These are phyloP conservation scores for Lathyrus aphaca DNA, from an alignment of 306 rosid species.

Conservation along the genomic window DNA sequence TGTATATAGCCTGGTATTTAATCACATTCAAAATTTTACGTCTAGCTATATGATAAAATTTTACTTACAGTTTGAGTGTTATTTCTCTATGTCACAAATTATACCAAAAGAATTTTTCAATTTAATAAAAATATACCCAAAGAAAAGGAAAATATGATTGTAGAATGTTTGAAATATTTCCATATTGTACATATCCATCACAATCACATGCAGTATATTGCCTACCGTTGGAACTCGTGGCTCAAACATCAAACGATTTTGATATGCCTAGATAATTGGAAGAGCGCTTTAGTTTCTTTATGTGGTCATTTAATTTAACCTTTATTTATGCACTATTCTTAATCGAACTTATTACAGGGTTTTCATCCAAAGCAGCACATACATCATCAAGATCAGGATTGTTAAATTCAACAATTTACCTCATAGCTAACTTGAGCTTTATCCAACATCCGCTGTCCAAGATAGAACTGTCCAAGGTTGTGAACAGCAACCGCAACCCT, in stretches of 20 bases:
- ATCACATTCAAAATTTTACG: too few species aligned
- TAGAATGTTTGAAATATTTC: too few species aligned
- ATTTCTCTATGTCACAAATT: too few species aligned
- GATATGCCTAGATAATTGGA: slow-evolving; percentile 5
- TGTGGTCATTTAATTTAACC: not conserved
- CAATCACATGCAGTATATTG: too few species aligned
- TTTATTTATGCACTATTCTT: not conserved
- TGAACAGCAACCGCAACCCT: slow-evolving; percentile 85
- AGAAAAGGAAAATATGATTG: too few species aligned
- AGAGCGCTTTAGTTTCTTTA: slow-evolving; percentile 20
- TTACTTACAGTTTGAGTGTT: too few species aligned
- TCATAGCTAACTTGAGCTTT: slow-evolving; percentile 68
- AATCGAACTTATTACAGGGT: not conserved
- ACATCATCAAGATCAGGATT: not conserved
- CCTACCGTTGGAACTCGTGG: not conserved
- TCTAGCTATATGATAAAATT: too few species aligned
- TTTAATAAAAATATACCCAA: too few species aligned
- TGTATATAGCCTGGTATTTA: too few species aligned
- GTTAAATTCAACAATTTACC: slow-evolving; percentile 50
- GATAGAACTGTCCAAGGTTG: slow-evolving; percentile 88
- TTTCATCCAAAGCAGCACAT: not conserved
- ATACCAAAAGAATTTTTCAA: too few species aligned
- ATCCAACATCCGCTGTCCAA: slow-evolving; percentile 70
- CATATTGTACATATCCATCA: too few species aligned
- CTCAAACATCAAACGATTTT: slow-evolving; percentile 20